Base-by-base conservation (phyloP, 805 yeast species). In the Ogataea methanolica region DNA sequence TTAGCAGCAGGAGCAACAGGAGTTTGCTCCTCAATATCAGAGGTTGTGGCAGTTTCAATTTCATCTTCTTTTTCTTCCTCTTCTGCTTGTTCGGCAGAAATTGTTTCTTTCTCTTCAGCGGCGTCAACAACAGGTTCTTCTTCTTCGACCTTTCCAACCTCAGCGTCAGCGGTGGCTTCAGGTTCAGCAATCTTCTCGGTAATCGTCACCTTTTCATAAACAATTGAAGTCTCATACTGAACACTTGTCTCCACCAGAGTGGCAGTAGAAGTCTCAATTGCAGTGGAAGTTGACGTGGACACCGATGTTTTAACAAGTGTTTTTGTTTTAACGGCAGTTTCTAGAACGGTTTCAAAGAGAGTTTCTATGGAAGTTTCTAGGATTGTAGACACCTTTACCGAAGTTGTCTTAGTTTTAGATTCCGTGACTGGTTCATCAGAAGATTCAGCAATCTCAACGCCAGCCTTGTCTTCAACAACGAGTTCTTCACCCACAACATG, bases 261-360 rank as follows among this genome's bases (percentile, higher is more conserved):
- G 12, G 47, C 47, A 21, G 46, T 47, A 4, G 51, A 37, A 29
- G 41, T 45, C 14, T 37, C 38, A 23, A 42, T 41, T 16, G 45
- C 46, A n/a, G 40, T 19, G 33, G 43, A 19, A n/a, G 53, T 50
- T 19, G 40, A 34, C 5, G 54, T 53, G 8, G 36, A 36, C 19
- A 36, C 21, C 17, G 36, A 21, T 9, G 53, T 47, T 39, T 35
- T 46, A 33, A 44, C 43, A n/a, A 33, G 31, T 14, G 54, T 48
- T 33, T 45, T 44, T 14, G 54, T 48, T 33, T 45, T 44, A 17
- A 41, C 35, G 16, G 40, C 41, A 8, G 48, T 49, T 47, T 31
- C 33, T 40, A 17, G 39, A 29, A 36, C 41, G 7, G 51, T 38
- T 22, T 43, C 41, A 26, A 35, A 16, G 5, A 26, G 19, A 12